These are phyloP conservation scores for Hymenoscyphus infarciens DNA, from an alignment of 2,329 filamentous ascomycete species.

Conservation along the genomic window DNA sequence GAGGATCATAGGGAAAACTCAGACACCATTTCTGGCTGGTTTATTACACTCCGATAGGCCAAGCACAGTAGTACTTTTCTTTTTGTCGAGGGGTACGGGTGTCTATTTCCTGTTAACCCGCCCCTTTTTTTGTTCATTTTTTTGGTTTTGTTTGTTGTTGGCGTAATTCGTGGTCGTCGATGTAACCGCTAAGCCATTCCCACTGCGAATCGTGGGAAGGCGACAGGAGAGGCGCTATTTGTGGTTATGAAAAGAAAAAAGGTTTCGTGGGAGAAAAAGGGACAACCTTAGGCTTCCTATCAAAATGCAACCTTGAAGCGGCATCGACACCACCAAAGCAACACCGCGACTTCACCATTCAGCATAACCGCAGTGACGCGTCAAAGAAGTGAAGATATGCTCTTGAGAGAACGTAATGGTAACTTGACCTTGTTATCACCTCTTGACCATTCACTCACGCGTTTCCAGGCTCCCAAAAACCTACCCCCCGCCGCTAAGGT, in stretches of 20 bases:
- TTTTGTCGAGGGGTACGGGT: neutral
- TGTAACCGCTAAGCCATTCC: no score
- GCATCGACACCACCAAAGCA: neutral
- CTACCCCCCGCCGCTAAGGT: constrained; percentile 53
- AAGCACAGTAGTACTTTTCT: neutral
- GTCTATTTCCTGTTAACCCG: no score
- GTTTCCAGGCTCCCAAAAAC: constrained; percentile 47
- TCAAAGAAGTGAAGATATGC: neutral
- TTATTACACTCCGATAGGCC: neutral
- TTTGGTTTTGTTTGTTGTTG: no score
- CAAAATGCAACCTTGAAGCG: neutral
- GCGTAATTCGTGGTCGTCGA: no score
- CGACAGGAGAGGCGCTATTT: no score
- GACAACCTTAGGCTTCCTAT: no score
- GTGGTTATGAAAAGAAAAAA: no score
- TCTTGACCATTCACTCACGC: constrained; percentile 5
- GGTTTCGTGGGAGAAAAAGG: no score
- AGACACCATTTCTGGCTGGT: neutral
- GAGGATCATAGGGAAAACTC: neutral
- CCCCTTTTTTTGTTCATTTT: no score
- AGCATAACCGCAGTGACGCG: neutral
- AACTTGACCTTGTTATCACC: neutral
- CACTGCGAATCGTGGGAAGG: no score
- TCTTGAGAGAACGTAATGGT: constrained; percentile 2
- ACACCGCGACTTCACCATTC: neutral